These are phyloP conservation scores for Aspergillus ustus DNA, from an alignment of 2,329 filamentous ascomycete species.

Conservation along the genomic window DNA sequence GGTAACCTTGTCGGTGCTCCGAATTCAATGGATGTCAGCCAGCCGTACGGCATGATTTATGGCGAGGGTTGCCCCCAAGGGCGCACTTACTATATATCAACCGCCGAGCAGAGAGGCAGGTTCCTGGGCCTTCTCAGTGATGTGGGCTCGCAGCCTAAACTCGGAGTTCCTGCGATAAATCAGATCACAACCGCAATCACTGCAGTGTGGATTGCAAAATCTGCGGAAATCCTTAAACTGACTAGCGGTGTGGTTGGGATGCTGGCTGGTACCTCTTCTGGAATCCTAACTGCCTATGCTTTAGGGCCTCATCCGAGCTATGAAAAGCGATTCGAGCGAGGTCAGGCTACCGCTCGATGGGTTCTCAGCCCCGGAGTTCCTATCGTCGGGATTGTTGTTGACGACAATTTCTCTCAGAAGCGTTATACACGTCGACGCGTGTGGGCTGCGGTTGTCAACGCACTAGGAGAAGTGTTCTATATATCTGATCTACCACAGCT, in stretches of 20 bases:
- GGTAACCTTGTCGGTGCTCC: slow-evolving; percentile 76
- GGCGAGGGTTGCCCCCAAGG: slow-evolving; percentile 88
- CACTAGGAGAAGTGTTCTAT: slow-evolving; percentile 88
- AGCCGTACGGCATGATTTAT: slow-evolving; percentile 78
- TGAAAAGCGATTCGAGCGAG: slow-evolving; percentile 67
- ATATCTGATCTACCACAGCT: slow-evolving; percentile 71
- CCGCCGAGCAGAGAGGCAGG: slow-evolving; percentile 74
- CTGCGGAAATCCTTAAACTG: slow-evolving; percentile 68
- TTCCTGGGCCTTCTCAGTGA: slow-evolving; percentile 69
- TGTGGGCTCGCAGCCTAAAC: slow-evolving; percentile 64
- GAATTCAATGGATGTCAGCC: slow-evolving; percentile 90
- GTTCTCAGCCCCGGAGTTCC: slow-evolving; percentile 90
- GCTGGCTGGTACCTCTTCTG: slow-evolving; percentile 79
- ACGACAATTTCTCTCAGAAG: slow-evolving; percentile 77
- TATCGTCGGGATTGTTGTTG: slow-evolving; percentile 80
- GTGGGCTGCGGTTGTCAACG: slow-evolving; percentile 94
- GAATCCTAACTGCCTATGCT: slow-evolving; percentile 81
- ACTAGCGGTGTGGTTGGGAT: slow-evolving; percentile 82
- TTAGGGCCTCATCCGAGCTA: slow-evolving; percentile 66
- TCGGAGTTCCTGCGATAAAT: slow-evolving; percentile 78
- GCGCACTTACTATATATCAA: slow-evolving; percentile 74
- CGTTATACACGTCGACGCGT: slow-evolving; percentile 72
- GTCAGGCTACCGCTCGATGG: slow-evolving; percentile 87
- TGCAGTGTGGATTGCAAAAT: slow-evolving; percentile 89
- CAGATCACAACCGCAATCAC: slow-evolving; percentile 72